A percentile compares a stretch with the other conserved stretches of the same genome.
Conservation (phyloP, 371 early-diverging fungal species). For the Gilbertella persicaria region DNA sequence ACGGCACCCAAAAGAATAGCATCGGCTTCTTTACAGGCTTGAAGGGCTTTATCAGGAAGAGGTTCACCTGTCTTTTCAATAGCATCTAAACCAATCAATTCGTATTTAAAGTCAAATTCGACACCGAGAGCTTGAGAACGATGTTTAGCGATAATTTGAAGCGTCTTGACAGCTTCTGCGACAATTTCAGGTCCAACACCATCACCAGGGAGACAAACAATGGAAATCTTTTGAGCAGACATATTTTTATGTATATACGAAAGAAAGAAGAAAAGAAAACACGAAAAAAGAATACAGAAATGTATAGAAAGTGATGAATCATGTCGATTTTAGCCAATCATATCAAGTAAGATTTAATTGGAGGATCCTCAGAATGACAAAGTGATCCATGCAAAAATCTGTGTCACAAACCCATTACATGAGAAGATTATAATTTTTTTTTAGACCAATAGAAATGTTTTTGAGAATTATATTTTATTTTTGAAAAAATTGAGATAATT, state of each 20-base stretch:
- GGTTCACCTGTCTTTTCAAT: conserved; percentile 90
- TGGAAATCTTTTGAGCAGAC: conserved; percentile 32
- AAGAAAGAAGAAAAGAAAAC: conserved; percentile 10
- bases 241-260: conserved; percentile 7
- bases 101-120: conserved; percentile 73
- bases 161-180: conserved; percentile 86
- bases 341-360: conserved; percentile 10
- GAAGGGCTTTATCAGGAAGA: conserved; percentile 77
- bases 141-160: conserved; percentile 71
- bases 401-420: too few relatives aligned
- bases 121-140: conserved; percentile 59
- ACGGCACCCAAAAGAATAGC: conserved; percentile 97
- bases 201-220: conserved; percentile 91
- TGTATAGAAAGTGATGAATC: conserved; percentile 21
- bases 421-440: too few relatives aligned
- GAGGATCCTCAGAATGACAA: conserved; percentile 17
- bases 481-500: too few relatives aligned
- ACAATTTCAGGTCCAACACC: conserved; percentile 96
- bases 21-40: conserved; percentile 78
- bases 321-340: conserved; percentile 31
- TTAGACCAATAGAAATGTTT: too few relatives aligned
- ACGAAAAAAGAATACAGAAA: conserved; percentile 7
- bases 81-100: conserved; percentile 89
- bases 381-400: too few relatives aligned
- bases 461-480: too few relatives aligned